phyloP scores from a whole-genome alignment of 192 early-diverging fungal genomes.

The Podochytrium sp. region DNA sequence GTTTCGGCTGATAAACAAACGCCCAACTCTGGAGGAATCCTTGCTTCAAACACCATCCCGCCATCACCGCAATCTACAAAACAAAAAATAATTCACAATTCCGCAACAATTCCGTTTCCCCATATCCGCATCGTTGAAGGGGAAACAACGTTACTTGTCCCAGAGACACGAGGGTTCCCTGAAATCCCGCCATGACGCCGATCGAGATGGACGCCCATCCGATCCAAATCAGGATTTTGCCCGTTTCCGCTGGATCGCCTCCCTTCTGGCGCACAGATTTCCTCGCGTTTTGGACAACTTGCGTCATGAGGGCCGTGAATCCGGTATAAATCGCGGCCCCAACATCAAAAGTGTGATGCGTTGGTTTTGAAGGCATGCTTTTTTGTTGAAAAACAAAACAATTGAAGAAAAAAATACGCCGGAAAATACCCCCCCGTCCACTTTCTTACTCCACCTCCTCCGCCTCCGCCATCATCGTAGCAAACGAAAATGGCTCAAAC shows the following conservation, averaged over 20 bases:
- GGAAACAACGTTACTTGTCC: slow-evolving; percentile 14
- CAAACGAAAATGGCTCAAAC: slow-evolving; percentile 92
- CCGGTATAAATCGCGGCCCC: background rate
- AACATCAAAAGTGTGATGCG: slow-evolving; percentile 14
- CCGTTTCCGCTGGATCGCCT: slow-evolving; percentile 8
- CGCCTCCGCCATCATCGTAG: slow-evolving; percentile 31
- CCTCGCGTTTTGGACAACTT: slow-evolving; percentile 1
- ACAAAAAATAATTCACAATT: background rate
- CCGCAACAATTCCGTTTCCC: background rate
- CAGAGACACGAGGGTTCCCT: slow-evolving; percentile 1
- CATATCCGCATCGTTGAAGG: background rate
- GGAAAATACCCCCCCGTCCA: background rate
- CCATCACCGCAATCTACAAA: background rate
- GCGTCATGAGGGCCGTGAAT: slow-evolving; percentile 9
- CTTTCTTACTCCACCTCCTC: slow-evolving; percentile 21
- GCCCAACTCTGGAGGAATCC: background rate
- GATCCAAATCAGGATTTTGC: background rate
- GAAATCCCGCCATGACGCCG: slow-evolving; percentile 18
- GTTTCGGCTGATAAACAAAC: slow-evolving; percentile 18
- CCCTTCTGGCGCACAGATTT: slow-evolving; percentile 4
- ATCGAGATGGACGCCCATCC: slow-evolving; percentile 3
- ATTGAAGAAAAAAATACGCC: background rate
- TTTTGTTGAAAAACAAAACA: background rate
- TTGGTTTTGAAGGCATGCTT: background rate
- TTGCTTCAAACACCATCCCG: background rate